Conservation (phyloP, 306 rosid genomes). For the Lotus japonicus region DNA sequence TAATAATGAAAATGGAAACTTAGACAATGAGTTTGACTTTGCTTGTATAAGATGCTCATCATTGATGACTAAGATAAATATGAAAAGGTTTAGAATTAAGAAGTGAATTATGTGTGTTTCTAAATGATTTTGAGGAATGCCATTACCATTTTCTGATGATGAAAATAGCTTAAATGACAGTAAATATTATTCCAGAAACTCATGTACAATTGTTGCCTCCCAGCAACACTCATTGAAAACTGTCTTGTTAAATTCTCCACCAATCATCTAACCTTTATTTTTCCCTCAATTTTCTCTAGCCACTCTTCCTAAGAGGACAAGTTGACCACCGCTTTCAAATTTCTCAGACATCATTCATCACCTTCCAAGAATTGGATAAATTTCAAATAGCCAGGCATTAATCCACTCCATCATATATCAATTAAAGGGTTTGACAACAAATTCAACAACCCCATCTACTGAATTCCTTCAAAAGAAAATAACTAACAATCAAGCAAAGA, state of each 20-base stretch:
- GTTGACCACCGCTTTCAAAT: not conserved
- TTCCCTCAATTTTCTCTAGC: no score
- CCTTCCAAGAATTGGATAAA: conserved; percentile 11
- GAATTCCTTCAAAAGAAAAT: not conserved
- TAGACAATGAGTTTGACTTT: no score
- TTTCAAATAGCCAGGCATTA: not conserved
- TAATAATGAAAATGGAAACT: no score
- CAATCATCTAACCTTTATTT: not conserved
- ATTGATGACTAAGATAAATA: not conserved
- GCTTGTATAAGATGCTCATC: not conserved
- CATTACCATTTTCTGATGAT: not conserved
- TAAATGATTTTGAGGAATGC: not conserved
- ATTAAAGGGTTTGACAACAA: conserved; percentile 10
- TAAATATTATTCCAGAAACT: not conserved
- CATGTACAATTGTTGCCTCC: not conserved
- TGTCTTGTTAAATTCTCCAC: not conserved
- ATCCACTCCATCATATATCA: not conserved
- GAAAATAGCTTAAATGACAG: not conserved
- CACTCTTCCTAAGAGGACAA: conserved; percentile 15
- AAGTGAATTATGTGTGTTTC: not conserved
- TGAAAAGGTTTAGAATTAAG: no score
- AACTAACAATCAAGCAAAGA: not conserved
- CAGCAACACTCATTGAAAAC: conserved; percentile 6
- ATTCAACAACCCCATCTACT: conserved; percentile 6
- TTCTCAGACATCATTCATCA: conserved; percentile 5